phyloP scores from a whole-genome alignment of 2,329 filamentous ascomycete species.

The Ophiocordyceps sinensis region DNA sequence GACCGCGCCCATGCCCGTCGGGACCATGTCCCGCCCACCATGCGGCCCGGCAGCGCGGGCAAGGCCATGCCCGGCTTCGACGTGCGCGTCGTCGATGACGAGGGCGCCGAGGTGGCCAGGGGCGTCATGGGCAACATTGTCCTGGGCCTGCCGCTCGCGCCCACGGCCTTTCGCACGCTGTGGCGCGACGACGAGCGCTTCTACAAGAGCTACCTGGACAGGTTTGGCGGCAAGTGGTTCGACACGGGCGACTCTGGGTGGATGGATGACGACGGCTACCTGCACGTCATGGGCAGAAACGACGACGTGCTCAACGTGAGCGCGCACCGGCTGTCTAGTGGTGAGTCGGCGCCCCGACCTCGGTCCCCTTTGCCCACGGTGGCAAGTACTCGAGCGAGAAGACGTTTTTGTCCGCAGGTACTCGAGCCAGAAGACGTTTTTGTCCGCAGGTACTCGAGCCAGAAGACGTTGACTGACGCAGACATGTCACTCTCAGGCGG shows the following conservation, averaged over 20 bases:
- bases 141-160: constrained; percentile 65
- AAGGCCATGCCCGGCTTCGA: constrained; percentile 89
- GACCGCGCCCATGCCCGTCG: constrained; percentile 30
- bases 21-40: constrained; percentile 28
- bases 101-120: constrained; percentile 53
- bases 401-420: neutral
- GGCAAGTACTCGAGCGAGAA: neutral
- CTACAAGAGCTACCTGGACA: constrained; percentile 69
- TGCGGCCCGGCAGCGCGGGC: constrained; percentile 77
- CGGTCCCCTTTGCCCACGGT: neutral
- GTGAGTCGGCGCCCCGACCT: constrained; percentile 26
- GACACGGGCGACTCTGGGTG: constrained; percentile 87
- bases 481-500: constrained; percentile 35
- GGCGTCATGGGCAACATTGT: constrained; percentile 89
- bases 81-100: constrained; percentile 69
- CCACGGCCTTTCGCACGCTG: constrained; percentile 71
- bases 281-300: constrained; percentile 47
- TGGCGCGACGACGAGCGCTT: constrained; percentile 81
- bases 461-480: no score
- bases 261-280: constrained; percentile 60
- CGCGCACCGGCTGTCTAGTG: constrained; percentile 78
- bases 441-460: neutral
- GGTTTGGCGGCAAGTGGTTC: constrained; percentile 70
- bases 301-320: constrained; percentile 97
- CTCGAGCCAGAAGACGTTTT: neutral